Percentiles rank a stretch among this genome's conserved stretches.
Conservation (phyloP, 2,329 filamentous ascomycete species). For the Fonsecaea monophora region DNA sequence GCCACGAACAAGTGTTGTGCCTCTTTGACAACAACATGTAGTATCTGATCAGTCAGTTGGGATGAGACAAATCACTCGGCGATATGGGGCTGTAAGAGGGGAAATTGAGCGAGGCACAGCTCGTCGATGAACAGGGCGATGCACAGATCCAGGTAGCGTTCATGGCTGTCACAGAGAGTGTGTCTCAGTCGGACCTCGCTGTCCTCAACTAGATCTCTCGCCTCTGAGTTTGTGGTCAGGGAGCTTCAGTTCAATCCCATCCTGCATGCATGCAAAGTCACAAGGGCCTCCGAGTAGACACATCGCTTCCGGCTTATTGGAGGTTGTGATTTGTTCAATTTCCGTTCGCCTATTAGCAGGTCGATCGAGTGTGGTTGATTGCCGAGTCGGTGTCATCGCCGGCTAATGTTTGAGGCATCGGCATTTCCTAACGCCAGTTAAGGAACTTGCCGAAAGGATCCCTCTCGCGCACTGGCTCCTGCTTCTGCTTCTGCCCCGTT, state of each 20-base stretch:
- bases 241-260: background rate
- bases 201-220: too few relatives aligned
- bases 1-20: too few relatives aligned
- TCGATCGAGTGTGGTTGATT: background rate
- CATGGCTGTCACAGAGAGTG: slow-evolving; percentile 39
- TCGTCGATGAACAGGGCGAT: slow-evolving; percentile 46
- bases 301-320: background rate
- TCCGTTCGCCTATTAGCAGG: background rate
- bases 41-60: too few relatives aligned
- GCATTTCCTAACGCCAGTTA: background rate
- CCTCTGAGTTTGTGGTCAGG: background rate
- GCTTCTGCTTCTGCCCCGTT: background rate
- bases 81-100: slow-evolving; percentile 41
- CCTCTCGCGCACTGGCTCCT: background rate
- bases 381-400: background rate
- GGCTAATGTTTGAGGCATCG: background rate
- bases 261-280: background rate
- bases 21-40: too few relatives aligned
- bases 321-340: background rate
- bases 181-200: too few relatives aligned
- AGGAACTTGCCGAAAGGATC: background rate
- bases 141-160: slow-evolving; percentile 45
- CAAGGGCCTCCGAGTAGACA: too few relatives aligned
- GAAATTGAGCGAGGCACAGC: slow-evolving; percentile 41
- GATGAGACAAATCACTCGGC: slow-evolving; percentile 1